These are phyloP conservation scores for Vigna mungo DNA, from an alignment of 306 rosid species.

Conservation along the genomic window DNA sequence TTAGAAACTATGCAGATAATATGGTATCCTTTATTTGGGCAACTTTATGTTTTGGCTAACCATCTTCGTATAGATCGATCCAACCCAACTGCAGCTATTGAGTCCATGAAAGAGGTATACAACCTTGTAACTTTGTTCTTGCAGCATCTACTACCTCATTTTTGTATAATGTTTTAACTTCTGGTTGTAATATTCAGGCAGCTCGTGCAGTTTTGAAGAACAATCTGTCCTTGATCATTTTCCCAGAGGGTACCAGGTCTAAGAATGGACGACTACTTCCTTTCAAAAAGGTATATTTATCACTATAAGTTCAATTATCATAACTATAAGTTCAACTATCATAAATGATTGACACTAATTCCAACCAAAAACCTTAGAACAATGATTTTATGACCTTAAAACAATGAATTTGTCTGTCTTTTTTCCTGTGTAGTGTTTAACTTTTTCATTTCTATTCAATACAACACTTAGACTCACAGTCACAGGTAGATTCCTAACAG, in stretches of 20 bases:
- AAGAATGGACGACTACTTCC: conserved; percentile 63
- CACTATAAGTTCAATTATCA: too few species aligned
- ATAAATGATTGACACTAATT: too few species aligned
- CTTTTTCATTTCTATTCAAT: too few species aligned
- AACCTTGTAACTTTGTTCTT: conserved; percentile 28
- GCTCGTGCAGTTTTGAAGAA: conserved; percentile 56
- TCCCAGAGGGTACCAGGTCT: conserved; percentile 72
- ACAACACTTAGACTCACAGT: too few species aligned
- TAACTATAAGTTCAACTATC: too few species aligned
- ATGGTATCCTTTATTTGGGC: conserved; percentile 77
- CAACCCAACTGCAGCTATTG: conserved; percentile 59
- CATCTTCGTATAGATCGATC: conserved; percentile 79
- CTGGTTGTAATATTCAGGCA: conserved; percentile 45
- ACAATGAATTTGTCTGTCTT: too few species aligned
- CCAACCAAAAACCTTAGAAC: too few species aligned
- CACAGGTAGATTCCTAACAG: too few species aligned
- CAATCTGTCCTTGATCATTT: conserved; percentile 60
- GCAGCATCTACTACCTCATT: neutral
- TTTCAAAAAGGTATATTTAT: conserved; percentile 61
- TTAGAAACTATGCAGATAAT: conserved; percentile 57
- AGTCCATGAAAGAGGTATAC: conserved; percentile 64
- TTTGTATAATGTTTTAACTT: conserved; percentile 19
- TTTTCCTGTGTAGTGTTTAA: too few species aligned
- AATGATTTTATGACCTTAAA: too few species aligned
- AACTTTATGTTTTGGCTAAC: conserved; percentile 69